These are phyloP conservation scores for Ambrosia artemisiifolia DNA, from an alignment of 129 eudicot species.

Conservation along the genomic window DNA sequence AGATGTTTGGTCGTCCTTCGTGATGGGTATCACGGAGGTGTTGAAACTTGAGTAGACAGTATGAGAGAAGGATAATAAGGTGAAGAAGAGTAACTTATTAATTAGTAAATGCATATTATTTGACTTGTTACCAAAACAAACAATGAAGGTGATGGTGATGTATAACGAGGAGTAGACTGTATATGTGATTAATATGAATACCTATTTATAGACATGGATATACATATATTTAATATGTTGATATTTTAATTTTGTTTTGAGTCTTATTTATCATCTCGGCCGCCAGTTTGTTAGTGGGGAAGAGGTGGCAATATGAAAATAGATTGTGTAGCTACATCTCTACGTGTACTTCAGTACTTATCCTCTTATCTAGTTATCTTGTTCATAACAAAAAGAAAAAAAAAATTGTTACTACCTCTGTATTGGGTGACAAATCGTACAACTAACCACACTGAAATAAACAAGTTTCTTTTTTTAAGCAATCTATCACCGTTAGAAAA, in stretches of 20 bases:
- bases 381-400: too few relatives aligned
- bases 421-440: too few relatives aligned
- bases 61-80: background rate
- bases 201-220: background rate
- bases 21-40: slow-evolving; percentile 2
- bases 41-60: background rate
- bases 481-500: too few relatives aligned
- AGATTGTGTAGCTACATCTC: too few relatives aligned
- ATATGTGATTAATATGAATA: background rate
- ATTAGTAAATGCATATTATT: background rate
- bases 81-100: background rate
- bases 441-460: too few relatives aligned
- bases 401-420: too few relatives aligned
- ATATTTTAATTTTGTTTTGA: too few relatives aligned
- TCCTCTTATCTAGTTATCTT: background rate
- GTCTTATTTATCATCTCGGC: background rate
- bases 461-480: too few relatives aligned
- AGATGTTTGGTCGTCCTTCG: background rate
- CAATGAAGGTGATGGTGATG: background rate
- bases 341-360: too few relatives aligned
- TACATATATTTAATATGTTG: too few relatives aligned
- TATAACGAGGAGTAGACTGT: too few relatives aligned
- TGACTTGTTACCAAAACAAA: too few relatives aligned
- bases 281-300: background rate
- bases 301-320: background rate